phyloP scores from a whole-genome alignment of 1,139 yeast species.

The Candida dubliniensis region DNA sequence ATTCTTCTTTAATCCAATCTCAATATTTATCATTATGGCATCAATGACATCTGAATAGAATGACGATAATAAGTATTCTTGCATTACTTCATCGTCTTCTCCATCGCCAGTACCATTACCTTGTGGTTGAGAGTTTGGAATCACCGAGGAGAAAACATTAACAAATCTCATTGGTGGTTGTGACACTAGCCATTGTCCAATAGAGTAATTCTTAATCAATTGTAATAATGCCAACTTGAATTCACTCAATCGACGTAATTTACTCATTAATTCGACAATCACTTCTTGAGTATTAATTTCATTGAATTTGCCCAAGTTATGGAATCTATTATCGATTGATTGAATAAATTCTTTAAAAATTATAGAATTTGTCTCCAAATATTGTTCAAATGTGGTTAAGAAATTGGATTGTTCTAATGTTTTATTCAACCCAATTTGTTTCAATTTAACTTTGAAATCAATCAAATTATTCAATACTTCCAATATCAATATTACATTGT shows the following conservation, averaged over 20 bases:
- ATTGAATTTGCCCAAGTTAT: constrained; percentile 31
- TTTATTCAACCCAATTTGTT: constrained; percentile 14
- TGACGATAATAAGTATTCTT: constrained; percentile 56
- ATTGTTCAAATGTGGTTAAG: constrained; percentile 15
- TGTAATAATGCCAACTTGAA: constrained; percentile 54
- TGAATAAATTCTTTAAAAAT: constrained; percentile 59
- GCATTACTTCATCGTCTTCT: constrained; percentile 32
- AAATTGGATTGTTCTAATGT: not conserved
- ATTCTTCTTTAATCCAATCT: constrained; percentile 50
- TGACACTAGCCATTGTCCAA: constrained; percentile 72
- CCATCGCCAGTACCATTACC: too few species aligned
- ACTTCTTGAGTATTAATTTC: constrained; percentile 71
- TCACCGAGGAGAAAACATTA: constrained; percentile 48
- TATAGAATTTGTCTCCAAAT: constrained; percentile 25
- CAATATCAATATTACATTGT: constrained; percentile 40
- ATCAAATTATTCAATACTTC: constrained; percentile 43
- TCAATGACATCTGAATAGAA: constrained; percentile 77
- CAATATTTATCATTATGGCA: constrained; percentile 58
- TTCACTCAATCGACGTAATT: constrained; percentile 64
- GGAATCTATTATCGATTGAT: constrained; percentile 54
- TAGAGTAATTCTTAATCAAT: constrained; percentile 50
- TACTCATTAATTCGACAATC: constrained; percentile 64
- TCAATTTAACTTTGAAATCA: constrained; percentile 21
- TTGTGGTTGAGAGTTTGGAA: constrained; percentile 28
- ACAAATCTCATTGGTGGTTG: constrained; percentile 53